Base-by-base conservation (phyloP, 805 yeast genomes). In the Zygoascus flipseniorum region DNA sequence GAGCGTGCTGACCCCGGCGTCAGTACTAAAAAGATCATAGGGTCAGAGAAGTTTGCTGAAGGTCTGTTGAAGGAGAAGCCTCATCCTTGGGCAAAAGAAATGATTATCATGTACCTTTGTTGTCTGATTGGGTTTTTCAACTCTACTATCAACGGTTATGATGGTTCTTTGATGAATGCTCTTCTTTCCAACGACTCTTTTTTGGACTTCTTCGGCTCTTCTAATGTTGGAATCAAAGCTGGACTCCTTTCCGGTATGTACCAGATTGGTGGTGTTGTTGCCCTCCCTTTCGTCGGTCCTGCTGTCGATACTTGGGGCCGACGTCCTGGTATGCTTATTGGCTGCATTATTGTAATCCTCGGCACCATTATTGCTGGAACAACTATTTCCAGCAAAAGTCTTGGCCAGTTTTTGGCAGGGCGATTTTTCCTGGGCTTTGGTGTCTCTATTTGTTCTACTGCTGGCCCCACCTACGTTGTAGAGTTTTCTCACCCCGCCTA, bases 351-450 rank as follows among this genome's bases (percentile, higher is more conserved):
- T 35, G 23, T 55, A 19, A 45, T 50, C 3, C 26, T 51, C n/a
- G 60, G 8, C 35, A 53, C 47, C 23, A 48, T 20, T 18, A 26
- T 14, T 56, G 58, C n/a, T 42, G 51, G 6, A 4, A 53, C 9
- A 48, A 50, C 37, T 56, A 52, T 47, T 56, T 31, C 42, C 28
- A 18, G 23, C 16, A 13, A 45, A 8, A 28, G 16, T 35, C 16
- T 35, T 35, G 13, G 16, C 3, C 16, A n/a, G 8, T 35, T 35
- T 35, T 39, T 55, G 45, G 61, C 58, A 39, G 61, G 60, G 5
- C 37, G 61, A 37, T 57, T 58, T 47, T 35, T 58, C 32, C 48
- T 57, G 4, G 61, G 61, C 8, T 53, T 58, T 32, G 61, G 61
- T 39, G 53, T 51, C 14, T 46, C 47, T 31, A 14, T 57, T 11